A percentile compares a stretch with the other conserved stretches of the same genome.
Conservation (phyloP, 352 stramenopile genomes). For the Phytophthora sp. region DNA sequence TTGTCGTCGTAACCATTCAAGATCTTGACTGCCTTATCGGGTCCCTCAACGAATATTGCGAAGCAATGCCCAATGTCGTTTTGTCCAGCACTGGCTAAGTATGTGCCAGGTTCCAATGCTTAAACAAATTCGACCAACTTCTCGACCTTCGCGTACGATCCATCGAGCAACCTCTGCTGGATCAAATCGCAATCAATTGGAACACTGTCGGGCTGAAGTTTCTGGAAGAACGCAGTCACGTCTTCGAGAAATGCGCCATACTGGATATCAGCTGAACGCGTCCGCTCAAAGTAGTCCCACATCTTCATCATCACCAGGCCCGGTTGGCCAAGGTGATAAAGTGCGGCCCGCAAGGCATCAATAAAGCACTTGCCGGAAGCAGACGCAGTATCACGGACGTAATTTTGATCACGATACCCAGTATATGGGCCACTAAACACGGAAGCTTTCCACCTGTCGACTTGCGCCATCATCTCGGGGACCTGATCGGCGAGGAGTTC, state of each 20-base stretch:
- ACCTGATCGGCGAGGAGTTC: not conserved
- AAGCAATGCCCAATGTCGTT: constrained; percentile 5
- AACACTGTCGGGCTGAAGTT: constrained; percentile 1
- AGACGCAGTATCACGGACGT: not conserved
- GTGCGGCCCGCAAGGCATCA: not conserved
- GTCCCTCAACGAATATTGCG: not conserved
- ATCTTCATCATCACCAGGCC: constrained; percentile 3
- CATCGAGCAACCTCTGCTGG: not conserved
- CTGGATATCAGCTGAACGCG: not conserved
- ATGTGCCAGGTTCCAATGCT: not conserved
- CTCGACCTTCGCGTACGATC: not conserved
- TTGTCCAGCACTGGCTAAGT: constrained; percentile 2
- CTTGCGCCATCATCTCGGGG: not conserved
- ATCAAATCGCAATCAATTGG: constrained; percentile 1
- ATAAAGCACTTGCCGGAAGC: constrained; percentile 1
- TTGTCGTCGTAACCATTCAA: not conserved
- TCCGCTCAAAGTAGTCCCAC: constrained; percentile 10
- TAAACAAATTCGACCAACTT: not conserved
- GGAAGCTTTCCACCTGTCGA: not conserved
- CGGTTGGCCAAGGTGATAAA: not conserved
- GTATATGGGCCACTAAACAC: not conserved
- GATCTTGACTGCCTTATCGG: not conserved
- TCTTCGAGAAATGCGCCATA: not conserved
- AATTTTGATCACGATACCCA: not conserved
- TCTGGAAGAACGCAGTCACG: constrained; percentile 10